Evolutionary conservation across 2,329 filamentous ascomycete species (phyloP), one percentile per base, ranked within the genome.

Genomic region (Pyricularia sp.): DNA sequence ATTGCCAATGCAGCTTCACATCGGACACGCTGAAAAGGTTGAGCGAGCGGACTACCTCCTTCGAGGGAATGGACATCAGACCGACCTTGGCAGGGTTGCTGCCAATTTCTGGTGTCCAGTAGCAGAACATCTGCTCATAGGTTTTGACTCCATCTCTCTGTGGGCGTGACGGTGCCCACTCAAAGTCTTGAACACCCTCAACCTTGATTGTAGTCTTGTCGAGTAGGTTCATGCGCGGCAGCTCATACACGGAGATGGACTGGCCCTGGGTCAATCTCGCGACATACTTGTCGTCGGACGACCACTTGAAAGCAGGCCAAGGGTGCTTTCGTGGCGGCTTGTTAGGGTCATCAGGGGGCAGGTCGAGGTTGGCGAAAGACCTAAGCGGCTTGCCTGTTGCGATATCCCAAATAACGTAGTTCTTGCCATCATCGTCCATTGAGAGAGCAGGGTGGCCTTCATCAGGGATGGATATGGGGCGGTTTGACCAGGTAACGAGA

Each of bases 221-320:
- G 44, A 99, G 77, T 71, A 96, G 97, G 71, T 96, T 91, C 71
- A 88, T 88, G 65, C 93, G 85, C 1, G 93, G 91, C 8, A 92
- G 83, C 74, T 97, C 92, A 75, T 96, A 97, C 75, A 99, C 93
- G 71, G 97, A 99, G 73, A 99, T 96, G 65, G 90, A 91, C 70
- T 92, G 86, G 69, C 89, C 90, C 69, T 91, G 92, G 67, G 87
- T 91, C 81, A 97, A 87, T 68, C 94, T 88, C 26, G 94, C 94
- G 67, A 97, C 93, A 75, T 96, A 99, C 77, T 96, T 94, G 78
- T 97, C 92, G 74, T 99, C 94, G 3, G 94, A 82, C 33, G 94
- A 97, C 94, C 94, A 99, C 81, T 99, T 99, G 86, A 99, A 99
- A 2, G 93, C 93, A 28, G 94, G 94, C 94, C 94, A 99, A 73